A percentile compares a stretch with the other conserved stretches of the same genome.
These are phyloP conservation scores for Eleusine indica DNA, from an alignment of 176 grass and related monocot species.

Conservation along the genomic window DNA sequence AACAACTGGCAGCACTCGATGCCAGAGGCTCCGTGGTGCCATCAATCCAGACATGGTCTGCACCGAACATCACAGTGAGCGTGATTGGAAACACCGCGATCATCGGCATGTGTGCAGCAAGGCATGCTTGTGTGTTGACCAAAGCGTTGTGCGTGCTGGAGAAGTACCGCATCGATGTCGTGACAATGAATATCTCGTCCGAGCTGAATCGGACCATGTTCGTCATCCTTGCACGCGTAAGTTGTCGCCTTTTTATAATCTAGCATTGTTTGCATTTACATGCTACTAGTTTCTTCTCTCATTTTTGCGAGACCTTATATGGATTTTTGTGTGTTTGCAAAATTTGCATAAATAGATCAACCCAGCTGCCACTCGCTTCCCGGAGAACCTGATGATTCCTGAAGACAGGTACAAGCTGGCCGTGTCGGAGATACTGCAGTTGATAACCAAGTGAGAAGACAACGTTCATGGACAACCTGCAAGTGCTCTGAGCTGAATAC, in stretches of 20 bases:
- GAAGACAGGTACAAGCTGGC: conserved; percentile 34
- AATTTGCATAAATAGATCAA: background rate
- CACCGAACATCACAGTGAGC: conserved; percentile 49
- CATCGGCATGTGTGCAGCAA: conserved; percentile 40
- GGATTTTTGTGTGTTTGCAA: background rate
- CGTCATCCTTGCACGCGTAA: conserved; percentile 62
- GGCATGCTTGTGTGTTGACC: background rate
- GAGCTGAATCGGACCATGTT: conserved; percentile 27
- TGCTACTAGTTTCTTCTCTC: too few species aligned
- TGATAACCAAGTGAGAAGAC: background rate
- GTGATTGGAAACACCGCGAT: conserved; percentile 44
- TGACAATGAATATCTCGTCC: conserved; percentile 40
- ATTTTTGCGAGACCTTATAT: too few species aligned
- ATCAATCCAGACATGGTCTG: conserved; percentile 56
- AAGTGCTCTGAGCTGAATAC: too few species aligned
- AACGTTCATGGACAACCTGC: too few species aligned
- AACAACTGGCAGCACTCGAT: background rate
- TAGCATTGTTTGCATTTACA: background rate
- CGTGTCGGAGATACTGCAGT: background rate
- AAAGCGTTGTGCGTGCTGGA: conserved; percentile 41
- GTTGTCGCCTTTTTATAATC: background rate
- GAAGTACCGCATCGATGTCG: conserved; percentile 50
- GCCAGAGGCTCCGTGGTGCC: background rate
- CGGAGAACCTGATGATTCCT: background rate
- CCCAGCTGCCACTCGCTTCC: background rate